phyloP scores from a whole-genome alignment of 139 green algal species.

The Spirogloea muscicola region DNA sequence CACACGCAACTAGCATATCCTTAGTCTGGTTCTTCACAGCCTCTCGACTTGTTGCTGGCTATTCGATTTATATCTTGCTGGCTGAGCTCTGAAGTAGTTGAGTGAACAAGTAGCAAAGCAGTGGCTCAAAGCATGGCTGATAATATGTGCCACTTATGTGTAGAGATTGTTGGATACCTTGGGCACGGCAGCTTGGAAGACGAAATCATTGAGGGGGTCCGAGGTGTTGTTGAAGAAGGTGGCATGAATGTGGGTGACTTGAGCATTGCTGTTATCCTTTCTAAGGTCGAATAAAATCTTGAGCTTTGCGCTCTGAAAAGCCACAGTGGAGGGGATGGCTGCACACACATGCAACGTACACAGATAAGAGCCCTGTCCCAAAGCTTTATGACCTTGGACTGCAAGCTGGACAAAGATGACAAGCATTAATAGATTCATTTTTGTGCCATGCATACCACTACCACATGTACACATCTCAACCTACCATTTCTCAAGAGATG shows the following conservation, averaged over 20 bases:
- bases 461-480: too few relatives aligned
- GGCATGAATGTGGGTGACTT: conserved; percentile 62
- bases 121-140: too few relatives aligned
- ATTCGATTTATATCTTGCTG: neutral
- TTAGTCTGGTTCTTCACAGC: too few relatives aligned
- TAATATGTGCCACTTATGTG: neutral
- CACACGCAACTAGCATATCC: too few relatives aligned
- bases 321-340: conserved; percentile 52
- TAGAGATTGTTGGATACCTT: conserved; percentile 58
- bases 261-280: conserved; percentile 52
- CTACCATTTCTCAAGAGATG: too few relatives aligned
- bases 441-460: too few relatives aligned
- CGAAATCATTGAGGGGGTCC: conserved; percentile 67
- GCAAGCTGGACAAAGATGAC: too few relatives aligned
- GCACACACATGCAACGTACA: too few relatives aligned
- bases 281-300: conserved; percentile 61
- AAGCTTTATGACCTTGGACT: too few relatives aligned
- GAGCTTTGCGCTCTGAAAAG: conserved; percentile 64
- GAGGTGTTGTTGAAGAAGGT: conserved; percentile 62
- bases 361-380: too few relatives aligned
- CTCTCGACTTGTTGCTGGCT: neutral
- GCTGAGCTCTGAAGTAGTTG: neutral
- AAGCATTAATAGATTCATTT: too few relatives aligned
- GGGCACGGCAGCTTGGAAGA: conserved; percentile 88
- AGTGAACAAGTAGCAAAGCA: neutral